A percentile compares a stretch with the other conserved stretches of the same genome.
These are phyloP conservation scores for Fusarium setosum DNA, from an alignment of 2,329 filamentous ascomycete species.

Conservation along the genomic window DNA sequence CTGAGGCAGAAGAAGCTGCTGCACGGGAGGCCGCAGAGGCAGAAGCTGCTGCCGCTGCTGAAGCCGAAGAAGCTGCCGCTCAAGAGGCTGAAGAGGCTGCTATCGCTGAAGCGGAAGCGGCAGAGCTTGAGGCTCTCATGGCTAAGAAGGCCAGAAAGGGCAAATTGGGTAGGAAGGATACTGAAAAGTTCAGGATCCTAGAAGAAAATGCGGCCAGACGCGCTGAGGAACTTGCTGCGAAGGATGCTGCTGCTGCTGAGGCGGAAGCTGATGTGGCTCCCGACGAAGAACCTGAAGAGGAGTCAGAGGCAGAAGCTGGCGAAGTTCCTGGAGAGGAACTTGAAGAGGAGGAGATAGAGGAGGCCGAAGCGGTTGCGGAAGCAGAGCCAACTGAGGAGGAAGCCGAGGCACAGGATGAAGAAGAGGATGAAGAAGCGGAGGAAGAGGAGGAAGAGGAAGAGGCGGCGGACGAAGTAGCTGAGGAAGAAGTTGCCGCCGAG, in stretches of 20 bases:
- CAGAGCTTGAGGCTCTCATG: slow-evolving; percentile 27
- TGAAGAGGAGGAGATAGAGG: neutral
- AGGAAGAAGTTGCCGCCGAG: too few relatives aligned
- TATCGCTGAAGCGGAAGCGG: slow-evolving; percentile 24
- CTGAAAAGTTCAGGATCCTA: slow-evolving; percentile 32
- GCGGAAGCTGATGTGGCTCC: slow-evolving; percentile 2
- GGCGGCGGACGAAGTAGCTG: slow-evolving; percentile 25
- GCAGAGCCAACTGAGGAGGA: neutral
- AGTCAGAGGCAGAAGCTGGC: neutral
- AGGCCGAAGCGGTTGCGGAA: neutral
- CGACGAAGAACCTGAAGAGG: neutral
- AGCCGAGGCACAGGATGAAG: slow-evolving; percentile 7
- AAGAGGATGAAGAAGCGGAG: slow-evolving; percentile 5
- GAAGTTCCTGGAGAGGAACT: neutral
- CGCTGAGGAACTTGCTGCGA: slow-evolving; percentile 36
- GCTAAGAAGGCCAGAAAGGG: slow-evolving; percentile 40
- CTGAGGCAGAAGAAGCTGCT: slow-evolving; percentile 39
- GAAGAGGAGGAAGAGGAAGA: slow-evolving; percentile 6
- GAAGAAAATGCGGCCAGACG: slow-evolving; percentile 31
- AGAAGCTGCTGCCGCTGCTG: slow-evolving; percentile 4
- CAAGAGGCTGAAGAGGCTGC: slow-evolving; percentile 42
- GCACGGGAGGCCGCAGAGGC: slow-evolving; percentile 31
- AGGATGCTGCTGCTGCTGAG: slow-evolving; percentile 30
- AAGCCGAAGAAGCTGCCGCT: slow-evolving; percentile 21
- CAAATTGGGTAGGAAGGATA: slow-evolving; percentile 39